Evolutionary conservation across 1,284 basidiomycete genomes (phyloP), one percentile per base, ranked within the genome.

Genomic region (Pyrrhoderma lamaoense): DNA sequence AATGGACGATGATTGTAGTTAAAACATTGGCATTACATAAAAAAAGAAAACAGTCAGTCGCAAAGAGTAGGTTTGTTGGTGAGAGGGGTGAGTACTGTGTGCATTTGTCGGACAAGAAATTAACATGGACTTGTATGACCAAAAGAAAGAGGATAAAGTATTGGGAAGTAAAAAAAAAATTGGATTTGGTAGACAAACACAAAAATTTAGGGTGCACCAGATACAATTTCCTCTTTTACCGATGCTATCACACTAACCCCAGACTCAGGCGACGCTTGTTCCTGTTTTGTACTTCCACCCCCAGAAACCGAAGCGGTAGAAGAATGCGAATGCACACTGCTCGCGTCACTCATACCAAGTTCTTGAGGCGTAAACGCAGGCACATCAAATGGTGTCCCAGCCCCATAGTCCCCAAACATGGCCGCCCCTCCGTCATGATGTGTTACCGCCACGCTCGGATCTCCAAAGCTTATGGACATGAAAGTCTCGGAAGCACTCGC

Each of bases 381-480:
- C 42, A 85, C 82, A 64, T 88, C 85, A 59, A 86, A 89, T 16
- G 78, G 65, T 58, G 73, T 76, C 49, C 76, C 72, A n/a, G 80
- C 27, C 11, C 27, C 61, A 60, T 85, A 89, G 66, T 88, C 85
- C 51, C 76, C 69, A 65, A 85, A 88, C 27, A 77, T 73, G 56
- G 79, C 40, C 65, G 71, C 31, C 76, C 38, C 16, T 14, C 21
- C 38, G 8, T 22, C 38, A 40, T 40, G 38, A n/a, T 31, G 27
- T 5, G 7, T 31, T 31, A 31, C 27, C 27, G 27, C 11, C 27
- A 77, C 39, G 75, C 68, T 59, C 76, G 71, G 60, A 31, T 31
- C 27, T 31, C 27, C 27, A 31, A 31, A 31, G 7, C 27, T 11
- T 11, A 31, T 31, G 7, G 27, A 5, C 27, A 31, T 31, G 11